Evolutionary conservation across 805 yeast genomes (phyloP).

Genomic region (Pichia gijzeniarum): DNA sequence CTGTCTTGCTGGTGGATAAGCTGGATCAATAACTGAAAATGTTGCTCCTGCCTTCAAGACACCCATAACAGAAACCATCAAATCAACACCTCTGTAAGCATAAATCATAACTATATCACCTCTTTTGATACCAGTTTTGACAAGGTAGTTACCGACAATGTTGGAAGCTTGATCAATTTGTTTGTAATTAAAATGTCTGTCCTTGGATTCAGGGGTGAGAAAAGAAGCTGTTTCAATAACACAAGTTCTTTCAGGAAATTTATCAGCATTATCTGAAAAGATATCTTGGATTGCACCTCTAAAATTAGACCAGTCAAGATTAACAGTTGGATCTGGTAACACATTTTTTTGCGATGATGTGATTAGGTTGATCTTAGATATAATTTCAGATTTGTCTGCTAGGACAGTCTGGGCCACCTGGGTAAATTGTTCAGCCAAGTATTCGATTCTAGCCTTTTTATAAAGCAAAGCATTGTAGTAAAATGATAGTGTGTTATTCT

Average conservation of each 20-base stretch:
- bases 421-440: slow-evolving; percentile 66
- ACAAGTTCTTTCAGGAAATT: slow-evolving; percentile 81
- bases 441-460: slow-evolving; percentile 58
- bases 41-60: slow-evolving; percentile 98
- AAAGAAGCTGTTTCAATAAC: slow-evolving; percentile 86
- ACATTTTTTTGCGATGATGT: slow-evolving; percentile 54
- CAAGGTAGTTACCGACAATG: slow-evolving; percentile 83
- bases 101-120: slow-evolving; percentile 98
- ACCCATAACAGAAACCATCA: slow-evolving; percentile 96
- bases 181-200: slow-evolving; percentile 72
- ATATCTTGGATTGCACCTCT: slow-evolving; percentile 97
- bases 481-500: slow-evolving; percentile 34
- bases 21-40: slow-evolving; percentile 97
- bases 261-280: slow-evolving; percentile 78
- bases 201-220: slow-evolving; percentile 43
- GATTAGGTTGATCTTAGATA: slow-evolving; percentile 60
- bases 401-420: slow-evolving; percentile 41
- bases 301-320: slow-evolving; percentile 85
- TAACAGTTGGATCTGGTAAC: slow-evolving; percentile 82
- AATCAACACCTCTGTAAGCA: slow-evolving; percentile 95
- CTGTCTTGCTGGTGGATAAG: slow-evolving; percentile 98
- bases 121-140: slow-evolving; percentile 69
- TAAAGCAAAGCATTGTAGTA: slow-evolving; percentile 74
- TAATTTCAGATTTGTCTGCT: slow-evolving; percentile 32
- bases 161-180: slow-evolving; percentile 93